Evolutionary conservation across 352 stramenopile genomes (phyloP).

Genomic region (Phytophthora pini): DNA sequence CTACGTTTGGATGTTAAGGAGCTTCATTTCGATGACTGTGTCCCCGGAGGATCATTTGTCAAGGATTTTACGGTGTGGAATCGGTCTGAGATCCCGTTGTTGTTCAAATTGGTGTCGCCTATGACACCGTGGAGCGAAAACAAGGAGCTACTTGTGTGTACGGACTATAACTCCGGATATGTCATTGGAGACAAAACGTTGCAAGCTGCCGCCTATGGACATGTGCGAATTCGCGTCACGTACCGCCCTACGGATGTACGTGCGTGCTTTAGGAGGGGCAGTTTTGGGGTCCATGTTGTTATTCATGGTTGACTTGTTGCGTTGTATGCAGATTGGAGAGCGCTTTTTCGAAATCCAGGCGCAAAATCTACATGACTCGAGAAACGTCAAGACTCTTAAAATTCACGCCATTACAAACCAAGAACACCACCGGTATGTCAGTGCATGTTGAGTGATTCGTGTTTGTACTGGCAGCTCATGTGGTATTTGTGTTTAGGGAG

Average conservation of each 20-base stretch:
- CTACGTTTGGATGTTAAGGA: slow-evolving; percentile 88
- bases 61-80: slow-evolving; percentile 93
- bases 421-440: slow-evolving; percentile 80
- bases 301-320: slow-evolving; percentile 18
- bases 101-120: slow-evolving; percentile 87
- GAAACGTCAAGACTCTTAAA: slow-evolving; percentile 88
- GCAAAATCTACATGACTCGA: slow-evolving; percentile 85
- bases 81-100: slow-evolving; percentile 85
- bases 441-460: not conserved
- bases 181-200: slow-evolving; percentile 82
- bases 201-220: slow-evolving; percentile 82
- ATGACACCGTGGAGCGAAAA: slow-evolving; percentile 71
- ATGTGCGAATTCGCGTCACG: slow-evolving; percentile 87
- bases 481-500: slow-evolving; percentile 53
- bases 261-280: slow-evolving; percentile 1
- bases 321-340: slow-evolving; percentile 69
- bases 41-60: slow-evolving; percentile 86
- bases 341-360: slow-evolving; percentile 88
- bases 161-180: slow-evolving; percentile 89
- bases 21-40: slow-evolving; percentile 90
- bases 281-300: slow-evolving; percentile 1
- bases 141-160: slow-evolving; percentile 78
- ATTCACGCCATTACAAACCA: slow-evolving; percentile 90
- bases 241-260: slow-evolving; percentile 83
- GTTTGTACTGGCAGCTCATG: not conserved